Base-by-base conservation (phyloP, 176 grass and related monocot genomes). In the Cenchrus americanus region DNA sequence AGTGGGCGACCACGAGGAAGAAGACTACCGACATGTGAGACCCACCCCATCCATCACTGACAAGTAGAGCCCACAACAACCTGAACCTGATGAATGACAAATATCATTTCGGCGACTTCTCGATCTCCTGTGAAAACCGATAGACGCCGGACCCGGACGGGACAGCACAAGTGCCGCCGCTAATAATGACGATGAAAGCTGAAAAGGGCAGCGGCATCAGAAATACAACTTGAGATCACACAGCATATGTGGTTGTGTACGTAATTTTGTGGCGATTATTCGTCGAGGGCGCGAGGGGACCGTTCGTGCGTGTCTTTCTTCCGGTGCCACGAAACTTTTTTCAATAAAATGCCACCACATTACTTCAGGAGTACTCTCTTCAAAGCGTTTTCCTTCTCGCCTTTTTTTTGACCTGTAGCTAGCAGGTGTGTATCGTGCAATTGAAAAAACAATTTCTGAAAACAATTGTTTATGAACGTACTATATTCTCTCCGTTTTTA, bases 161-260 rank as follows among this genome's bases (percentile, higher is more conserved):
- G 34, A 37, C 34, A 37, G 34, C 34, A 37, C 34, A 37, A 37
- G 34, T 3, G 34, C 34, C 34, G 51, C 48, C 63, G 65, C 15
- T 59, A 18, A 37, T 19, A 22, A 30, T 30, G 27, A 30, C 19
- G 59, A 1, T 30, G 79, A 37, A 37, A 37, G 34, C 34, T 30
- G 75, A 27, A 53, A 72, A 13, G 30, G 67, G 52, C 62, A 12
- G 22, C 84, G 5, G 18, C 65, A 43, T 79, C 51, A 86, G 64
- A 37, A 24, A 75, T 58, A 26, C 9, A 49, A 30, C 41, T 76
- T 26, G 55, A 8, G 58, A 47, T 55, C 70, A 69, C 78, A 59
- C 1, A 10, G 6, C 18, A 8, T 47, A 26, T 7, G 3, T 34
- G 32, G n/a, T 3, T 34, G 32, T 34, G 32, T 26, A 10, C 9